Conservation (phyloP, 1,139 yeast species). For the Suhomyces atakaporum region DNA sequence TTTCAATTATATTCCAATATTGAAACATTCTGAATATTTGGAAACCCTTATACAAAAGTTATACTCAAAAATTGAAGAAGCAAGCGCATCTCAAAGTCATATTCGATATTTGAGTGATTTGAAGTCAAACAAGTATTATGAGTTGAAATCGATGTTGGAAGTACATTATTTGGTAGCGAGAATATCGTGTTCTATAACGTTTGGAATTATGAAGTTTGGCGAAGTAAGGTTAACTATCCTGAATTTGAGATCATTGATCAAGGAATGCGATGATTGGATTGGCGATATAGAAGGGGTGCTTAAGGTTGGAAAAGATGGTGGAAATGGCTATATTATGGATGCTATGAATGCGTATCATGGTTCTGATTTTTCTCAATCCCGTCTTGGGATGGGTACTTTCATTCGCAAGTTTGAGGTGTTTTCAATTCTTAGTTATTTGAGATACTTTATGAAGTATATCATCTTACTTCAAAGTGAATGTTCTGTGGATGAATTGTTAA, state of each 20-base stretch:
- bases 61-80: slow-evolving; percentile 28
- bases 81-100: slow-evolving; percentile 29
- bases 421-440: slow-evolving; percentile 33
- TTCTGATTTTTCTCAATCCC: slow-evolving; percentile 18
- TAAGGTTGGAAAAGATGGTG: slow-evolving; percentile 6
- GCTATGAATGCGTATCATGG: background rate
- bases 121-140: slow-evolving; percentile 20
- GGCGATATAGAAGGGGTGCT: slow-evolving; percentile 2
- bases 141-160: slow-evolving; percentile 25
- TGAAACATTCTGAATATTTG: slow-evolving; percentile 24
- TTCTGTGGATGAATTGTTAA: slow-evolving; percentile 22
- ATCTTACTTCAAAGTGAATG: slow-evolving; percentile 42
- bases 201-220: slow-evolving; percentile 27
- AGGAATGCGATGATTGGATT: slow-evolving; percentile 31
- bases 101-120: slow-evolving; percentile 25
- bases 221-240: slow-evolving; percentile 27
- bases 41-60: slow-evolving; percentile 24
- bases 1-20: slow-evolving; percentile 30
- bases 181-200: slow-evolving; percentile 25
- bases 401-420: slow-evolving; percentile 28
- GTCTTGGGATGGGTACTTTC: slow-evolving; percentile 19
- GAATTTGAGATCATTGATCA: slow-evolving; percentile 26
- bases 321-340: slow-evolving; percentile 2
- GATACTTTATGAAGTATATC: slow-evolving; percentile 33
- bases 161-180: slow-evolving; percentile 34